Evolutionary conservation across 2,329 filamentous ascomycete genomes (phyloP), one percentile per base, ranked within the genome.

Genomic region (Aureobasidium sp.): DNA sequence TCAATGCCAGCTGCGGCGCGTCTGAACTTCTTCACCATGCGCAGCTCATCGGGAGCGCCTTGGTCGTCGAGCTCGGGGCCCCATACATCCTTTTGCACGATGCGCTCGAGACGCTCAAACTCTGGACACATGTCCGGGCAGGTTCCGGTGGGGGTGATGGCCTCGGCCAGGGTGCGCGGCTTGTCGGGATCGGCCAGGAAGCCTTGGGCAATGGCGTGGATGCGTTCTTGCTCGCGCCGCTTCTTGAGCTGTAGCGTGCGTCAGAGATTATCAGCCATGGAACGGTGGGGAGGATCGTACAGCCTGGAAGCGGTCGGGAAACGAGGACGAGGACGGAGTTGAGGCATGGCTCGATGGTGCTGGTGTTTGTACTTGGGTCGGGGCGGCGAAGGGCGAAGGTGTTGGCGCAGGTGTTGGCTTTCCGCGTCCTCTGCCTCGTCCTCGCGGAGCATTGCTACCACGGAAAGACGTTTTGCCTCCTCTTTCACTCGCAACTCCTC

Each of bases 71-170:
- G 53, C 77, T 87, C 85, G 63, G 80, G 79, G 61, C 76, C 76
- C 72, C 83, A 83, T 30, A 85, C 80, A 72, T 85, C 84, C 55
- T 83, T 82, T 68, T 85, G 81, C 48, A 82, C 78, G 53, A 85
- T 83, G 42, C 85, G 78, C 66, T 85, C 80, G 47, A 85, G 79
- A 47, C 84, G 74, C 72, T 87, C 85, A 62, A 78, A 85, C 64
- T 86, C 82, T 2, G 85, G 81, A 68, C 85, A 87, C 83, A 87
- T 86, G 65, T 82, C 81, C 42, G 78, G 79, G 70, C 85, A 87
- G 55, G 80, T 83, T 55, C 84, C 85, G 5, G 84, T 79, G 0
- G 82, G 79, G 25, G 82, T 85, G 67, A 87, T 85, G 32, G 84
- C 83, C 64, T 86, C 79, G 34, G 79, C 78, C 62, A 87, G 74